Evolutionary conservation across 768 basidiomycete species (phyloP).

Genomic region (Leccinum obscurum): DNA sequence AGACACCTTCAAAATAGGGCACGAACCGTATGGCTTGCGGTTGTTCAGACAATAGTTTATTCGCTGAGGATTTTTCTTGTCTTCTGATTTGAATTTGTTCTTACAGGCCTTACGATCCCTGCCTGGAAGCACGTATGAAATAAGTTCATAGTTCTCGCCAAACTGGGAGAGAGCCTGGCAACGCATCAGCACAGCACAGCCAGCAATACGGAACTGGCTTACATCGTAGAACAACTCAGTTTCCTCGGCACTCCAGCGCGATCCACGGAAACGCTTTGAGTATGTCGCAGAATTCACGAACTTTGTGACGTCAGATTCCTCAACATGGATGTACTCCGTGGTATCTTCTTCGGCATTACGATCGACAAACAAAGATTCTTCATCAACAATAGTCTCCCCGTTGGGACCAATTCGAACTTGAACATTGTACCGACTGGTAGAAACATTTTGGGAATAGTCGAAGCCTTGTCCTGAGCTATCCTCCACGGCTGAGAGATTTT

Average conservation of each 20-base stretch:
- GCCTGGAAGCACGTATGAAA: conserved; percentile 80
- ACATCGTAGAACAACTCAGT: conserved; percentile 89
- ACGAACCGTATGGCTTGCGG: conserved; percentile 72
- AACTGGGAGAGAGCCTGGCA: conserved; percentile 85
- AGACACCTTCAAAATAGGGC: neutral
- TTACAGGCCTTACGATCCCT: conserved; percentile 89
- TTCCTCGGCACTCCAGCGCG: conserved; percentile 87
- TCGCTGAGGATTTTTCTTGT: conserved; percentile 73
- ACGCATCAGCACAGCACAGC: conserved; percentile 8
- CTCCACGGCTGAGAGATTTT: conserved; percentile 20
- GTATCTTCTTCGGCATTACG: conserved; percentile 68
- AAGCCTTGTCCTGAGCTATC: conserved; percentile 62
- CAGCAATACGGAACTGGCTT: conserved; percentile 27
- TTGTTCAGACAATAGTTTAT: conserved; percentile 77
- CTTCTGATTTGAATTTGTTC: conserved; percentile 91
- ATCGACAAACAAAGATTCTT: conserved; percentile 80
- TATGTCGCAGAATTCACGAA: conserved; percentile 86
- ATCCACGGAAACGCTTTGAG: conserved; percentile 76
- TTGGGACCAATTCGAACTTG: conserved; percentile 87
- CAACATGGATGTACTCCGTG: conserved; percentile 70
- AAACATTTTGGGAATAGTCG: conserved; percentile 64
- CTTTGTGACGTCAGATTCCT: conserved; percentile 80
- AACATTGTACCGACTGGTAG: conserved; percentile 74
- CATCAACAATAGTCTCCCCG: conserved; percentile 85
- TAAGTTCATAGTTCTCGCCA: conserved; percentile 91